phyloP scores from a whole-genome alignment of 2,329 filamentous ascomycete species.

The Chaetomium olivaceum region DNA sequence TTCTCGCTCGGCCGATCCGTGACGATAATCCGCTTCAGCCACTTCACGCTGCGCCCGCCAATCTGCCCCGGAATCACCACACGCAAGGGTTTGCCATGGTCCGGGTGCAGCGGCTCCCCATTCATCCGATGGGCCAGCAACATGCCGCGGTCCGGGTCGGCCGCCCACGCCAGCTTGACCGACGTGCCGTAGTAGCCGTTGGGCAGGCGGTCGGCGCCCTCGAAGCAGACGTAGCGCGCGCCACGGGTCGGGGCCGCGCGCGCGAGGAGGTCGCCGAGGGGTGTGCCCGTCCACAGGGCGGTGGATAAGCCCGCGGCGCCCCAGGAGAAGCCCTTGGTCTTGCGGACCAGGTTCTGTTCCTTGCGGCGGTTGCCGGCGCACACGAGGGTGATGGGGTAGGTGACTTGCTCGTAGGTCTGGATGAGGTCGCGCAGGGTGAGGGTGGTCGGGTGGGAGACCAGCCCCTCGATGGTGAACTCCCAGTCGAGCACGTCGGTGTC shows the following conservation, averaged over 20 bases:
- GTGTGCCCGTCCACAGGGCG: slow-evolving; percentile 74
- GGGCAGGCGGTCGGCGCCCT: slow-evolving; percentile 83
- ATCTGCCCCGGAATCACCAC: slow-evolving; percentile 89
- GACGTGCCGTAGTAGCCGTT: slow-evolving; percentile 90
- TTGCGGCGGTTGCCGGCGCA: slow-evolving; percentile 91
- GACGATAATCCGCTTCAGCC: slow-evolving; percentile 79
- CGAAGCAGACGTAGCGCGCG: slow-evolving; percentile 85
- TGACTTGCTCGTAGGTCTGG: slow-evolving; percentile 74
- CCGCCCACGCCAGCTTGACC: slow-evolving; percentile 82
- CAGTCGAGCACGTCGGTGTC: slow-evolving; percentile 74
- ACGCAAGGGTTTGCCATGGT: slow-evolving; percentile 82
- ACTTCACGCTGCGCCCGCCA: slow-evolving; percentile 89
- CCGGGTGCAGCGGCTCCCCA: slow-evolving; percentile 73
- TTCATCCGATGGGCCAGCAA: slow-evolving; percentile 93
- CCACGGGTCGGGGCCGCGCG: slow-evolving; percentile 66
- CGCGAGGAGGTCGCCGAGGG: slow-evolving; percentile 62
- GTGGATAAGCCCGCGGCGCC: slow-evolving; percentile 84
- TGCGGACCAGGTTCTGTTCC: slow-evolving; percentile 87
- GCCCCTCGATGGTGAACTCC: slow-evolving; percentile 80
- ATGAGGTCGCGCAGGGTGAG: slow-evolving; percentile 73
- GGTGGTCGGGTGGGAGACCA: slow-evolving; percentile 75
- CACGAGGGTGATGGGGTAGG: slow-evolving; percentile 83
- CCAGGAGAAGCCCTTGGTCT: slow-evolving; percentile 94
- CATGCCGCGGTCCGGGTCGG: slow-evolving; percentile 80
- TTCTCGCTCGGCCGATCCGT: slow-evolving; percentile 81